phyloP scores from a whole-genome alignment of 2,329 filamentous ascomycete genomes.

The Phyllosticta citribraziliensis region DNA sequence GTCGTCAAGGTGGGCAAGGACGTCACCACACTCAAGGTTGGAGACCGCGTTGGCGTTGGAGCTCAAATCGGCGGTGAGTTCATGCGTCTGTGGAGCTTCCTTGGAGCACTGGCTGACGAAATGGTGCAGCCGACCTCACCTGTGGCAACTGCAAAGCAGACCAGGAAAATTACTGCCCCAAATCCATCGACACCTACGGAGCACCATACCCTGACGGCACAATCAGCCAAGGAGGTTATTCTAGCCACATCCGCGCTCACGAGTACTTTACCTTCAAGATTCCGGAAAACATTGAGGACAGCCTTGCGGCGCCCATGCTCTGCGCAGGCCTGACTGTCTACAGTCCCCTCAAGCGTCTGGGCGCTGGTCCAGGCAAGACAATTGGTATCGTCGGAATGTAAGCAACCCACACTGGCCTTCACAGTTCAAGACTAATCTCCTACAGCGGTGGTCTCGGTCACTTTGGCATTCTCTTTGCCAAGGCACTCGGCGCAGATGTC shows the following conservation, averaged over 20 bases:
- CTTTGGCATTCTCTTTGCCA: conserved; percentile 56
- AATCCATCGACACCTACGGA: conserved; percentile 41
- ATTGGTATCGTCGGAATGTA: conserved; percentile 62
- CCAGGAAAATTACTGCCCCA: conserved; percentile 45
- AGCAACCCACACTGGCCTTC: conserved; percentile 13
- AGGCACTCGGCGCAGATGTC: conserved; percentile 51
- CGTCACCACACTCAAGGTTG: conserved; percentile 39
- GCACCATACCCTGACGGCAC: conserved; percentile 47
- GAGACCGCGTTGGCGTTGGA: conserved; percentile 39
- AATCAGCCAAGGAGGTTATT: conserved; percentile 56
- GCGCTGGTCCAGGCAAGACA: conserved; percentile 67
- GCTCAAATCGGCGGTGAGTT: conserved; percentile 30
- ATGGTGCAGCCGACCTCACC: conserved; percentile 34
- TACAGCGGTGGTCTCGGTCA: conserved; percentile 55
- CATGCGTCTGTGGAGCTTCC: no score
- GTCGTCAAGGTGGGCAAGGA: conserved; percentile 41
- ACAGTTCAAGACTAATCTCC: conserved; percentile 10
- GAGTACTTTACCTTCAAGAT: conserved; percentile 71
- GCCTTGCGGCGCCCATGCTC: conserved; percentile 66
- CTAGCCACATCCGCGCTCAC: conserved; percentile 60
- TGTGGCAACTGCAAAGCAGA: conserved; percentile 43
- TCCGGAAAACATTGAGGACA: conserved; percentile 55
- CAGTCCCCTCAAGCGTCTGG: conserved; percentile 67
- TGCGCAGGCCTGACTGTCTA: conserved; percentile 77
- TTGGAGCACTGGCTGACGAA: no score